Evolutionary conservation across 2,329 filamentous ascomycete species (phyloP).

Genomic region (Calonectria pteridis): DNA sequence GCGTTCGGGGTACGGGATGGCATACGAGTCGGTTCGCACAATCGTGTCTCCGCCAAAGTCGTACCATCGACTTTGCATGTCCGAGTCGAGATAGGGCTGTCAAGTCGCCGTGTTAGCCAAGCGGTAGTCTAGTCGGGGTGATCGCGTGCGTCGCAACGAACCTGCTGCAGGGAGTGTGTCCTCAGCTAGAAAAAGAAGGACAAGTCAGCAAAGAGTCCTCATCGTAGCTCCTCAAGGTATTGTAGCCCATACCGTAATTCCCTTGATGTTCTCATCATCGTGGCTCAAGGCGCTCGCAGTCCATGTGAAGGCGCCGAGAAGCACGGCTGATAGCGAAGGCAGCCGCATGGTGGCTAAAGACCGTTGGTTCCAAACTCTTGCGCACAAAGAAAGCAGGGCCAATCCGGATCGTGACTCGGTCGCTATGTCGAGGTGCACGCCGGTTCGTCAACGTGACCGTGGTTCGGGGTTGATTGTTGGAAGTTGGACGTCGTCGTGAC

Average conservation of each 20-base stretch:
- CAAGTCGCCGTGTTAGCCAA: conserved; percentile 40
- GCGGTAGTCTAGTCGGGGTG: conserved; percentile 26
- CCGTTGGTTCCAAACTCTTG: conserved; percentile 28
- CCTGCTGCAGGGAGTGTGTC: conserved; percentile 86
- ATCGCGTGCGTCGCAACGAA: conserved; percentile 60
- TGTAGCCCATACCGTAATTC: conserved; percentile 60
- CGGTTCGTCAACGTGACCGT: conserved; percentile 35
- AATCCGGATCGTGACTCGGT: conserved; percentile 36
- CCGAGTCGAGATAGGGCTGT: conserved; percentile 96
- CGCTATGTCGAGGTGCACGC: conserved; percentile 31
- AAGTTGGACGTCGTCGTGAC: conserved; percentile 36
- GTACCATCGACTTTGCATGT: conserved; percentile 99
- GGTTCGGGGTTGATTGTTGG: conserved; percentile 31
- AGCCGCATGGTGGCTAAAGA: conserved; percentile 58
- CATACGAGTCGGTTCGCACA: conserved; percentile 77
- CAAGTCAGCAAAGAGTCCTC: conserved; percentile 34
- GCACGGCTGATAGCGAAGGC: conserved; percentile 60
- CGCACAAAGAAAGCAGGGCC: conserved; percentile 28
- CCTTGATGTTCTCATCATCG: conserved; percentile 63
- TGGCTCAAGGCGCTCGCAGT: conserved; percentile 63
- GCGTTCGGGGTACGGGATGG: conserved; percentile 34
- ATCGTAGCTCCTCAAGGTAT: background rate
- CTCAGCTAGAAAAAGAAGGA: conserved; percentile 70
- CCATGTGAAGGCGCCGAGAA: conserved; percentile 64
- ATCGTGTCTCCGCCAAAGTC: conserved; percentile 98